Evolutionary conservation across 2,329 filamentous ascomycete species (phyloP).

Genomic region (Colletotrichum lini): DNA sequence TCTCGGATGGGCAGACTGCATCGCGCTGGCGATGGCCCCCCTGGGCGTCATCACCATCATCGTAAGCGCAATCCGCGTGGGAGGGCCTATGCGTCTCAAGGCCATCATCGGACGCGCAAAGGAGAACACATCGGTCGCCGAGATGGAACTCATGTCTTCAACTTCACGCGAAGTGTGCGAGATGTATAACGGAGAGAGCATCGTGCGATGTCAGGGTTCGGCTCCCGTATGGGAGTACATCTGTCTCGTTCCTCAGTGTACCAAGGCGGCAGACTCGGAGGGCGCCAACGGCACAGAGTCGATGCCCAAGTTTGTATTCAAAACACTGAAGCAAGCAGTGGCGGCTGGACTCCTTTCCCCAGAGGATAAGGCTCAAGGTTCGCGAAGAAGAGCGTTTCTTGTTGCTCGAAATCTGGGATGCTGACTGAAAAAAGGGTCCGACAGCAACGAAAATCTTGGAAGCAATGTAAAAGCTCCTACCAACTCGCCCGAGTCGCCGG

Average conservation of each 20-base stretch:
- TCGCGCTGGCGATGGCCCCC: constrained; percentile 54
- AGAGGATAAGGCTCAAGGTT: too few relatives aligned
- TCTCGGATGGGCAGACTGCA: constrained; percentile 48
- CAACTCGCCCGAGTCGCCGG: too few relatives aligned
- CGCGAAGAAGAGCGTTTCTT: too few relatives aligned
- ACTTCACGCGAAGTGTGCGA: constrained; percentile 58
- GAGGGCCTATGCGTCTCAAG: constrained; percentile 48
- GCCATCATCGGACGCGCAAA: constrained; percentile 57
- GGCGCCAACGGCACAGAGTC: neutral
- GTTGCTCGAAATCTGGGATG: too few relatives aligned
- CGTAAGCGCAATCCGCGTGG: constrained; percentile 51
- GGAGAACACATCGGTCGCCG: constrained; percentile 51
- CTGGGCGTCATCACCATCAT: constrained; percentile 58
- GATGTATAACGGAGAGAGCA: constrained; percentile 47
- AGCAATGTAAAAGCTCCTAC: too few relatives aligned
- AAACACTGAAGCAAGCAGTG: neutral
- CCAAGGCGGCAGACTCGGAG: too few relatives aligned
- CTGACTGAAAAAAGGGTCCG: too few relatives aligned
- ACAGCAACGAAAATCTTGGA: too few relatives aligned
- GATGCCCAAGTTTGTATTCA: neutral
- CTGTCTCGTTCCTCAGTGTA: neutral
- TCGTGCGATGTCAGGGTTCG: neutral
- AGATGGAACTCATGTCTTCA: constrained; percentile 58
- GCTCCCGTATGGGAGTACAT: neutral
- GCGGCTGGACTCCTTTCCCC: too few relatives aligned